Conservation (phyloP, 352 stramenopile genomes). For the Phytophthora ohioensis region DNA sequence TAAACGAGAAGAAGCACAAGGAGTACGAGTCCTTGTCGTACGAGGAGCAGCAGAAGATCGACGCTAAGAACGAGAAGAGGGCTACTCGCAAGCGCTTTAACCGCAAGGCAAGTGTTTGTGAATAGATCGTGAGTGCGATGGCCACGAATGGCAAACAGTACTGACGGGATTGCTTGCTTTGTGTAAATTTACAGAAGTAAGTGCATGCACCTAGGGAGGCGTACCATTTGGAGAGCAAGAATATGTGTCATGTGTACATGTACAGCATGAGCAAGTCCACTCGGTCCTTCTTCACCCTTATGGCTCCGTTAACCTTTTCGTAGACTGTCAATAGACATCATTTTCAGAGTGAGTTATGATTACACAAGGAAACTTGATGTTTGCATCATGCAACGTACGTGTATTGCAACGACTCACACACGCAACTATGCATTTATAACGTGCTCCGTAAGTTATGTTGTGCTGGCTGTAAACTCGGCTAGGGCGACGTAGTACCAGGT, state of each 20-base stretch:
- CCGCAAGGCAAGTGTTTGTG: constrained; percentile 57
- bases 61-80: constrained; percentile 77
- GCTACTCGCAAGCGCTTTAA: constrained; percentile 71
- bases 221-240: neutral
- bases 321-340: too few species aligned
- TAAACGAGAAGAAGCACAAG: constrained; percentile 83
- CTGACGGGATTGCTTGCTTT: constrained; percentile 9
- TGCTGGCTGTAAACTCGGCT: too few species aligned
- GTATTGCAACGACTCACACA: too few species aligned
- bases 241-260: constrained; percentile 1
- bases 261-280: too few species aligned
- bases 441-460: too few species aligned
- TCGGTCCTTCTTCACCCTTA: too few species aligned
- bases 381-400: too few species aligned
- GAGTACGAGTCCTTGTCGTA: constrained; percentile 84
- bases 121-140: neutral
- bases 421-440: too few species aligned
- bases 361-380: too few species aligned
- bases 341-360: too few species aligned
- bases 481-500: too few species aligned
- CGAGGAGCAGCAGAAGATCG: constrained; percentile 82
- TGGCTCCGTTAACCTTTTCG: too few species aligned
- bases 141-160: neutral
- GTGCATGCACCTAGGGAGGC: neutral
- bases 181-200: constrained; percentile 33